Evolutionary conservation across 1,139 yeast genomes (phyloP).

Genomic region (Scheffersomyces cryptocercus): DNA sequence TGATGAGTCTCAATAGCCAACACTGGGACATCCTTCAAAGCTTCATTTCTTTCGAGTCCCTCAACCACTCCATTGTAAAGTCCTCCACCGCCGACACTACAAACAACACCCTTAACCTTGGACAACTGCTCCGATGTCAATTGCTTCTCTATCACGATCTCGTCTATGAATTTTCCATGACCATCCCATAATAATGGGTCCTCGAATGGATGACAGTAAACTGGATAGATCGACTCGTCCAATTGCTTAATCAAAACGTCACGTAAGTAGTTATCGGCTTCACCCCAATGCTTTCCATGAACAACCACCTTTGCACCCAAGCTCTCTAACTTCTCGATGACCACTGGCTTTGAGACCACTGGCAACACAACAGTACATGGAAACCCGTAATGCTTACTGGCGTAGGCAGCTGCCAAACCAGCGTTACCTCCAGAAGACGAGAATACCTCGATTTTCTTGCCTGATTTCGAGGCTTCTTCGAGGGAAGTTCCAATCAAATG

Average conservation of each 20-base stretch:
- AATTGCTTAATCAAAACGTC: constrained; percentile 17
- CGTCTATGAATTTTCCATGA: constrained; percentile 37
- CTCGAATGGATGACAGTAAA: constrained; percentile 47
- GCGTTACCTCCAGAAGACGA: constrained; percentile 51
- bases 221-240: constrained; percentile 18
- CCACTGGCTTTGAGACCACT: constrained; percentile 22
- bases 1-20: constrained; percentile 39
- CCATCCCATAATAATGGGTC: constrained; percentile 43
- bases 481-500: constrained; percentile 27
- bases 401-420: constrained; percentile 48
- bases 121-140: constrained; percentile 14
- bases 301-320: constrained; percentile 33
- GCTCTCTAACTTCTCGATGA: constrained; percentile 23
- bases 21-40: constrained; percentile 21
- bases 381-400: constrained; percentile 26
- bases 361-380: constrained; percentile 46
- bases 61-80: constrained; percentile 38
- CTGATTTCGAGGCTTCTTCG: constrained; percentile 16
- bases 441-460: constrained; percentile 27
- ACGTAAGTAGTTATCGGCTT: constrained; percentile 36
- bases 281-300: constrained; percentile 37
- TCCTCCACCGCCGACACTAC: constrained; percentile 49
- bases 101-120: constrained; percentile 35
- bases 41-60: constrained; percentile 26
- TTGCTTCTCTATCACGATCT: constrained; percentile 22